Evolutionary conservation across 139 green algal genomes (phyloP).

Genomic region (Edaphochlamys debaryana): DNA sequence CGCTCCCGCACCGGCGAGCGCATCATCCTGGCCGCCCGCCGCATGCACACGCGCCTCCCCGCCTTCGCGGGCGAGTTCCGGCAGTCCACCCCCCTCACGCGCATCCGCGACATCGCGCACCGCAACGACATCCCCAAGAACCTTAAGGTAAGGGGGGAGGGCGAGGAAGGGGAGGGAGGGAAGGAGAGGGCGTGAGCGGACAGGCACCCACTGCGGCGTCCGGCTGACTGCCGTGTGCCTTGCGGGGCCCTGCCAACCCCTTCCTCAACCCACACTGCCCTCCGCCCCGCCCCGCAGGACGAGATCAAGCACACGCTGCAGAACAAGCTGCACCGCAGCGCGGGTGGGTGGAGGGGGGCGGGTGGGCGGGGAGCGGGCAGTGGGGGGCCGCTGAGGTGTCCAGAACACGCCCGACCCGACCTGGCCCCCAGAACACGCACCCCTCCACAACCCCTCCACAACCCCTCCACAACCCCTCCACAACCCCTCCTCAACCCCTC

Average conservation of each 20-base stretch:
- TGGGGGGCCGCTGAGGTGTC: too few relatives aligned
- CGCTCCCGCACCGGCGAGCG: constrained; percentile 9
- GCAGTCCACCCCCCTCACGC: constrained; percentile 87
- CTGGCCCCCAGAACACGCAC: too few relatives aligned
- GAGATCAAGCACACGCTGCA: constrained; percentile 99
- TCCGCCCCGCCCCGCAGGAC: constrained; percentile 72
- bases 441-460: too few relatives aligned
- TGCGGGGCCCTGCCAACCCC: too few relatives aligned
- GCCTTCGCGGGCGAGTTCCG: constrained; percentile 93
- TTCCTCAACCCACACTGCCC: too few relatives aligned
- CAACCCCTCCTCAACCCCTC: too few relatives aligned
- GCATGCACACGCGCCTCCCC: constrained; percentile 85
- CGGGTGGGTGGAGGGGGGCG: constrained; percentile 62
- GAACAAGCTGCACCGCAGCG: constrained; percentile 99
- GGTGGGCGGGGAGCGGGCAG: too few relatives aligned
- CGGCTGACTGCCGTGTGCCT: too few relatives aligned
- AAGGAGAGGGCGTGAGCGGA: not conserved
- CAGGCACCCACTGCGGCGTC: too few relatives aligned
- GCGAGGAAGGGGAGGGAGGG: not conserved
- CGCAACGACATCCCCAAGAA: constrained; percentile 76
- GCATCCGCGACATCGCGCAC: constrained; percentile 98
- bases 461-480: too few relatives aligned
- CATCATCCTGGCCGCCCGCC: constrained; percentile 68
- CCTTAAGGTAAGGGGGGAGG: constrained; percentile 8
- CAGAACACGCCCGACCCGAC: too few relatives aligned